phyloP scores from a whole-genome alignment of 805 yeast species.

The Pichia paraexigua region DNA sequence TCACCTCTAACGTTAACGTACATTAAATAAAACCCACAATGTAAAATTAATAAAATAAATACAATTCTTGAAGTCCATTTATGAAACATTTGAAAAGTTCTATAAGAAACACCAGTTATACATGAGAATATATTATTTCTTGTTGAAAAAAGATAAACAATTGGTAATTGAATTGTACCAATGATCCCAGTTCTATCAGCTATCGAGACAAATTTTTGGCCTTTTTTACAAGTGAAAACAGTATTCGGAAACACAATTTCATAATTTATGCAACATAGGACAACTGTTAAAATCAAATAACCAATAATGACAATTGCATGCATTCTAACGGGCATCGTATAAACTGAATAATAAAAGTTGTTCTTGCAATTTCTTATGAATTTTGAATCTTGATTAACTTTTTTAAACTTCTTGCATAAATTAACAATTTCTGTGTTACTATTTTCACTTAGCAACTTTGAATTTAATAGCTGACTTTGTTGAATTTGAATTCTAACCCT shows the following conservation, averaged over 20 bases:
- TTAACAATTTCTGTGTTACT: neutral
- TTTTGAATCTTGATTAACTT: neutral
- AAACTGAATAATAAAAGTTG: conserved; percentile 11
- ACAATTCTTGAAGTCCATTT: conserved; percentile 35
- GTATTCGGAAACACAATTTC: conserved; percentile 22
- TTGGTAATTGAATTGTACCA: conserved; percentile 32
- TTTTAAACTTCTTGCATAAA: neutral
- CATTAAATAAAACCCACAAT: conserved; percentile 31
- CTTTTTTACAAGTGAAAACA: conserved; percentile 24
- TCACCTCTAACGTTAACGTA: conserved; percentile 31
- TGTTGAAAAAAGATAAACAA: conserved; percentile 29
- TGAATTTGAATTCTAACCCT: conserved; percentile 1
- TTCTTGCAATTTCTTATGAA: conserved; percentile 3
- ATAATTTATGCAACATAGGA: conserved; percentile 26
- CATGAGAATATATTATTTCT: conserved; percentile 27
- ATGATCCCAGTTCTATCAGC: conserved; percentile 44
- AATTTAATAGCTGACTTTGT: neutral
- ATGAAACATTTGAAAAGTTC: conserved; percentile 31
- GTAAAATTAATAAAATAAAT: conserved; percentile 31
- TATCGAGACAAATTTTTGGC: conserved; percentile 24
- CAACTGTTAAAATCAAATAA: conserved; percentile 21
- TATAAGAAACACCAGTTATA: conserved; percentile 29
- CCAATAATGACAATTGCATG: conserved; percentile 24
- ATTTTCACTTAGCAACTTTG: neutral
- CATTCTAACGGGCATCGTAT: conserved; percentile 27